phyloP scores from a whole-genome alignment of 1,284 basidiomycete genomes.

The Boletus smithii region DNA sequence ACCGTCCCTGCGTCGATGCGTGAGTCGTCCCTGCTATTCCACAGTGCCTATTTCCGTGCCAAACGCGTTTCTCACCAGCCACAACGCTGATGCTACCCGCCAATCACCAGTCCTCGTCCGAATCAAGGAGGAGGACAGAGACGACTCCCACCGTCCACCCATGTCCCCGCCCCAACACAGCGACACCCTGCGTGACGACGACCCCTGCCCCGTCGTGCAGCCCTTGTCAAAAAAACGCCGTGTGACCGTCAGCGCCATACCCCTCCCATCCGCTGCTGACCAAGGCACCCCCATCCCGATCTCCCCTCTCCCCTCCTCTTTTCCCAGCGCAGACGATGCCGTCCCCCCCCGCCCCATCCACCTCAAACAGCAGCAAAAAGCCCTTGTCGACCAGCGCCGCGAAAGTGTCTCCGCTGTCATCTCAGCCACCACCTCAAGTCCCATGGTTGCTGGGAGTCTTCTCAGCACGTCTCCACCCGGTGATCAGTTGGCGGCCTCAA shows the following conservation, averaged over 20 bases:
- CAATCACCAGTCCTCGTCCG: constrained; percentile 47
- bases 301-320: constrained; percentile 63
- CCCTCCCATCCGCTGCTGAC: constrained; percentile 25
- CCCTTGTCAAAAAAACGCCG: constrained; percentile 68
- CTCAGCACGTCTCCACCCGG: constrained; percentile 25
- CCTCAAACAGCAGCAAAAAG: constrained; percentile 67
- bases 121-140: constrained; percentile 64
- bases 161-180: constrained; percentile 28
- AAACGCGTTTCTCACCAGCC: constrained; percentile 26
- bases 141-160: constrained; percentile 37
- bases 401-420: constrained; percentile 52
- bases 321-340: constrained; percentile 58
- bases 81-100: constrained; percentile 31
- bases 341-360: constrained; percentile 55
- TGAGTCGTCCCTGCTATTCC: no score
- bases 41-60: constrained; percentile 15
- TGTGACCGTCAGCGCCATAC: constrained; percentile 61
- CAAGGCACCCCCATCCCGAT: constrained; percentile 61
- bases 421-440: no score
- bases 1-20: no score
- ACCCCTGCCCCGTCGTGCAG: constrained; percentile 40
- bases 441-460: constrained; percentile 21
- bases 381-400: constrained; percentile 63
- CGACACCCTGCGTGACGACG: constrained; percentile 25
- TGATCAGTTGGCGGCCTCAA: constrained; percentile 31